phyloP scores from a whole-genome alignment of 2,329 filamentous ascomycete genomes.

The Monilinia fructigena region DNA sequence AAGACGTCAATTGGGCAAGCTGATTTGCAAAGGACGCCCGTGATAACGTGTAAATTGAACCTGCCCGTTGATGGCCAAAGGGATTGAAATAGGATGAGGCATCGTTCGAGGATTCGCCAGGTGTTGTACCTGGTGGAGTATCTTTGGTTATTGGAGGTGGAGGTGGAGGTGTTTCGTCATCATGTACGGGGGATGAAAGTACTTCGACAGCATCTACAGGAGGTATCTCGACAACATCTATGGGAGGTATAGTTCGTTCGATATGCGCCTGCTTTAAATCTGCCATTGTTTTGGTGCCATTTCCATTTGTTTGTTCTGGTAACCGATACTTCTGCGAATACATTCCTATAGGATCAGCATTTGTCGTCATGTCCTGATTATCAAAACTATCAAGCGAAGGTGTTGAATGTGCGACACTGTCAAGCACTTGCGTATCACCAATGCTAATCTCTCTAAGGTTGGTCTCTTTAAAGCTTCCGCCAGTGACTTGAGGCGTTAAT shows the following conservation, averaged over 20 bases:
- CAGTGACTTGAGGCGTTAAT: constrained; percentile 38
- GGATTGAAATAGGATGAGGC: constrained; percentile 61
- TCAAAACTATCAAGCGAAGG: constrained; percentile 33
- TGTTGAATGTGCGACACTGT: constrained; percentile 33
- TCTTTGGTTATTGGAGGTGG: constrained; percentile 55
- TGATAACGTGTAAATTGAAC: constrained; percentile 91
- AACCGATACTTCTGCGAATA: constrained; percentile 74
- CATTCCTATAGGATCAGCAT: constrained; percentile 54
- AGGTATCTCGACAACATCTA: constrained; percentile 37
- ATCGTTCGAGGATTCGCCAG: constrained; percentile 36
- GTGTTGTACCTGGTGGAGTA: constrained; percentile 44
- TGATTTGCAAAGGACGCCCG: constrained; percentile 91
- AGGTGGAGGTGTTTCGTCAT: constrained; percentile 38
- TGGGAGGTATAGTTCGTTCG: constrained; percentile 46
- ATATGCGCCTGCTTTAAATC: constrained; percentile 59
- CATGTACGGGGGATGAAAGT: constrained; percentile 44
- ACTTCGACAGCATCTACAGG: constrained; percentile 41
- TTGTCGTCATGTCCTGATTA: constrained; percentile 35
- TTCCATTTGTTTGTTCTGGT: constrained; percentile 66
- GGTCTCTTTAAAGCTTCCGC: constrained; percentile 30
- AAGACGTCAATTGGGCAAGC: constrained; percentile 84
- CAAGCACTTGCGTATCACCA: constrained; percentile 32
- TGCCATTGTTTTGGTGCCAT: constrained; percentile 63
- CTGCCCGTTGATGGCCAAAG: constrained; percentile 64
- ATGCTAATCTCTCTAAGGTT: constrained; percentile 31